Conservation (phyloP, 2,329 filamentous ascomycete species). For the Aspergillus brasiliensis region DNA sequence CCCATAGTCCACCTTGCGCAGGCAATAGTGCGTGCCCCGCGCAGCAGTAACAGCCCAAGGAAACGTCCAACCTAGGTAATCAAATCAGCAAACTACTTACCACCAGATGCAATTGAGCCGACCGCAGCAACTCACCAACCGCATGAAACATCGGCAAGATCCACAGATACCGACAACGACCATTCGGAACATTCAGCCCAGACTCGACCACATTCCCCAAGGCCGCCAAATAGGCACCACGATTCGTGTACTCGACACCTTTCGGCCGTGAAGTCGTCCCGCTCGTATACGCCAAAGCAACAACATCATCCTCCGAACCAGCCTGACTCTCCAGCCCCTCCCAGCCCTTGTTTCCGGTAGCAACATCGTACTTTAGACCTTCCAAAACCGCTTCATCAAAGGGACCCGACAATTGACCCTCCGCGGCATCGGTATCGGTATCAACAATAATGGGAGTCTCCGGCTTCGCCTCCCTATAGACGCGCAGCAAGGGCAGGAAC, state of each 20-base stretch:
- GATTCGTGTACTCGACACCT: slow-evolving; percentile 88
- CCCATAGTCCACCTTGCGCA: slow-evolving; percentile 93
- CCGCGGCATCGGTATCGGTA: slow-evolving; percentile 75
- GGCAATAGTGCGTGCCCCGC: slow-evolving; percentile 89
- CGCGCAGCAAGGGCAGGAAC: slow-evolving; percentile 69
- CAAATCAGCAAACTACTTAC: not conserved
- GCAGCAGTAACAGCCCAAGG: slow-evolving; percentile 93
- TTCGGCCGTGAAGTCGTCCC: slow-evolving; percentile 91
- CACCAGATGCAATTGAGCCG: not conserved
- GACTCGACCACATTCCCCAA: slow-evolving; percentile 87
- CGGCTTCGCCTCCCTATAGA: slow-evolving; percentile 63
- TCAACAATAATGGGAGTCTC: slow-evolving; percentile 75
- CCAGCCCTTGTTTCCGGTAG: slow-evolving; percentile 73
- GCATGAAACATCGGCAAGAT: slow-evolving; percentile 84
- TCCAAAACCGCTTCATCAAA: slow-evolving; percentile 84
- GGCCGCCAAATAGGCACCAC: slow-evolving; percentile 81
- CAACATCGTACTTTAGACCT: slow-evolving; percentile 70
- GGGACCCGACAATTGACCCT: slow-evolving; percentile 72
- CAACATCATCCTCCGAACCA: slow-evolving; percentile 73
- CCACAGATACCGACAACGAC: slow-evolving; percentile 82
- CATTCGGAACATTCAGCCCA: slow-evolving; percentile 70
- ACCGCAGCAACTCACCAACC: slow-evolving; percentile 50
- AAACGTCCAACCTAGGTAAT: slow-evolving; percentile 69
- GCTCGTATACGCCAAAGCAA: slow-evolving; percentile 91
- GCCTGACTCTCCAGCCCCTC: slow-evolving; percentile 70